A percentile compares a stretch with the other conserved stretches of the same genome.
These are phyloP conservation scores for Diospyros lotus DNA, from an alignment of 148 eudicot genomes.

Conservation along the genomic window DNA sequence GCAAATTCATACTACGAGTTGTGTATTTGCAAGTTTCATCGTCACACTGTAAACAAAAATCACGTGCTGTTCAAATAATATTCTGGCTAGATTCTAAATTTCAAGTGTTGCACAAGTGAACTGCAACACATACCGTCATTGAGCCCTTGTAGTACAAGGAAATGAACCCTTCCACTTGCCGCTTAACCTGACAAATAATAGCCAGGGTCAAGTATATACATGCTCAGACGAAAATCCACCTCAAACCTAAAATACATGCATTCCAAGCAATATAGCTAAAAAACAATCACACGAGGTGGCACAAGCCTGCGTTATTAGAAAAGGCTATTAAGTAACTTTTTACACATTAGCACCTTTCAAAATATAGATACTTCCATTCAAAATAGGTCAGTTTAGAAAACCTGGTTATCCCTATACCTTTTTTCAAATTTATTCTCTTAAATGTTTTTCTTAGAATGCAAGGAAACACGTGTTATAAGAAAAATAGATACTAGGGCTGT, in stretches of 20 bases:
- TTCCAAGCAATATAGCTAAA: background rate
- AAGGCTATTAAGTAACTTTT: no score
- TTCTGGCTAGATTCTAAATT: background rate
- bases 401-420: no score
- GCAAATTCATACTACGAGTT: slow-evolving; percentile 76
- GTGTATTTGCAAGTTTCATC: slow-evolving; percentile 97
- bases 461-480: no score
- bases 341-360: no score
- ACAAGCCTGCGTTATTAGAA: no score
- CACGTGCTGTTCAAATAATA: background rate
- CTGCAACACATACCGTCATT: slow-evolving; percentile 60
- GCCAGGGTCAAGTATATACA: background rate
- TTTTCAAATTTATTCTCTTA: no score
- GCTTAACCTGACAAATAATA: slow-evolving; percentile 52
- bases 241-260: background rate
- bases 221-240: background rate
- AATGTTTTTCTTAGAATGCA: no score
- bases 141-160: slow-evolving; percentile 71
- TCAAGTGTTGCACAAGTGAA: background rate
- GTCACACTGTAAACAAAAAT: slow-evolving; percentile 60
- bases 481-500: no score
- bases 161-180: slow-evolving; percentile 75
- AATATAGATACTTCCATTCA: no score
- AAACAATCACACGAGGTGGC: background rate
- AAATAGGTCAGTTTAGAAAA: no score